Percentiles rank a stretch among this genome's conserved stretches.
phyloP scores from a whole-genome alignment of 495 filamentous ascomycete genomes.

The Penicillium bovifimosum region DNA sequence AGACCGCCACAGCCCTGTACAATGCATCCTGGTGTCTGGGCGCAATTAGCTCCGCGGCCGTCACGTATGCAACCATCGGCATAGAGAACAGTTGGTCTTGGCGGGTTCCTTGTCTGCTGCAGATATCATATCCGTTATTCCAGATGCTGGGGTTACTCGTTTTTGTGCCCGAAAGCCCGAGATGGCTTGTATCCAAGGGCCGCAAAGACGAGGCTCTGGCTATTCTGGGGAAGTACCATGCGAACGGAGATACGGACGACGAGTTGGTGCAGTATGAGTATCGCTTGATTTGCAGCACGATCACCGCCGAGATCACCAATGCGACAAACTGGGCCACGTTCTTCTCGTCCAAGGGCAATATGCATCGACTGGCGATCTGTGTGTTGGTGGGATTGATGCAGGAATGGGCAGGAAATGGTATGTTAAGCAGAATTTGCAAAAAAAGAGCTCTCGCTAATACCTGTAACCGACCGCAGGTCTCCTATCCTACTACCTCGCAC shows the following conservation, averaged over 20 bases:
- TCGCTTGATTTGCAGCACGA: conserved; percentile 39
- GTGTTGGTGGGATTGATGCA: conserved; percentile 51
- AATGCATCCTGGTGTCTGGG: conserved; percentile 20
- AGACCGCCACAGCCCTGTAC: conserved; percentile 24
- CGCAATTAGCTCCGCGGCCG: conserved; percentile 15
- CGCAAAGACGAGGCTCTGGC: conserved; percentile 33
- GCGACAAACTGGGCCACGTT: conserved; percentile 37
- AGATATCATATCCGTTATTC: conserved; percentile 13
- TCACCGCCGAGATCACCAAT: conserved; percentile 36
- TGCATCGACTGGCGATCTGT: conserved; percentile 53
- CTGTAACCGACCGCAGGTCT: conserved; percentile 37
- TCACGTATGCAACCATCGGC: conserved; percentile 17
- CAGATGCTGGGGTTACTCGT: conserved; percentile 12
- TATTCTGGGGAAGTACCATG: conserved; percentile 36
- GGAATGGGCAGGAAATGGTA: conserved; percentile 64
- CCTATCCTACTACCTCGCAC: conserved; percentile 54
- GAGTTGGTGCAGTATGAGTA: conserved; percentile 31
- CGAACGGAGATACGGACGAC: conserved; percentile 23
- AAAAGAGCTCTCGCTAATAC: background rate
- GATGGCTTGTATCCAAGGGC: conserved; percentile 40
- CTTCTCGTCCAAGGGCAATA: conserved; percentile 61
- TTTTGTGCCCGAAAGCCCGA: conserved; percentile 21
- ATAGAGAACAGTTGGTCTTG: conserved; percentile 20
- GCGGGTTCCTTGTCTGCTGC: conserved; percentile 19
- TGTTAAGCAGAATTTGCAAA: background rate